Evolutionary conservation across 495 filamentous ascomycete genomes (phyloP).

Genomic region (Podospora fimiseda): DNA sequence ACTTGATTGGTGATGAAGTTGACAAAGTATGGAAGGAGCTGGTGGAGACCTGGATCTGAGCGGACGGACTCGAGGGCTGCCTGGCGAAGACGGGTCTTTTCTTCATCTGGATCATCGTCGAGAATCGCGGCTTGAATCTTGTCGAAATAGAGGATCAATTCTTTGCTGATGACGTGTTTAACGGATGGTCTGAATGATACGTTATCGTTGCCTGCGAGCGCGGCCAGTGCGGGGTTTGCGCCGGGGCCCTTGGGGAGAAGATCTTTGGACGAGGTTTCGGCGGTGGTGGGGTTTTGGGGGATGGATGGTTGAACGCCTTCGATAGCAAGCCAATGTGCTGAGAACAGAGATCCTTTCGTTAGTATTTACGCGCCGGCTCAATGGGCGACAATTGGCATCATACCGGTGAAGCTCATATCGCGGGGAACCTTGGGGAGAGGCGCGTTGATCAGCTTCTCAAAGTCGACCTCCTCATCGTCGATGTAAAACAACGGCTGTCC

Average conservation of each 20-base stretch:
- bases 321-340: constrained; percentile 91
- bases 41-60: constrained; percentile 86
- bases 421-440: constrained; percentile 89
- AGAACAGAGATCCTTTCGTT: constrained; percentile 12
- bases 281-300: constrained; percentile 85
- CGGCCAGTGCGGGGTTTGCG: constrained; percentile 72
- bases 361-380: background rate
- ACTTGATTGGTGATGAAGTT: constrained; percentile 92
- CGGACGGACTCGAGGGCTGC: constrained; percentile 76
- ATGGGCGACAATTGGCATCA: background rate
- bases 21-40: constrained; percentile 91
- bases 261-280: constrained; percentile 72
- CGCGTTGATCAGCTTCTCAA: constrained; percentile 96
- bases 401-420: constrained; percentile 87
- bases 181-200: constrained; percentile 79
- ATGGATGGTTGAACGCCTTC: constrained; percentile 95
- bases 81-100: constrained; percentile 58
- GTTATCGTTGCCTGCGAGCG: constrained; percentile 76
- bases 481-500: constrained; percentile 97
- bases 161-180: constrained; percentile 91
- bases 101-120: constrained; percentile 73
- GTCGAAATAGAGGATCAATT: constrained; percentile 94
- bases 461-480: constrained; percentile 97
- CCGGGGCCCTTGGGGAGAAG: constrained; percentile 82
- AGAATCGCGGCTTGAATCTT: constrained; percentile 81